Evolutionary conservation across 352 stramenopile genomes (phyloP).

Genomic region (Phytophthora constricta): DNA sequence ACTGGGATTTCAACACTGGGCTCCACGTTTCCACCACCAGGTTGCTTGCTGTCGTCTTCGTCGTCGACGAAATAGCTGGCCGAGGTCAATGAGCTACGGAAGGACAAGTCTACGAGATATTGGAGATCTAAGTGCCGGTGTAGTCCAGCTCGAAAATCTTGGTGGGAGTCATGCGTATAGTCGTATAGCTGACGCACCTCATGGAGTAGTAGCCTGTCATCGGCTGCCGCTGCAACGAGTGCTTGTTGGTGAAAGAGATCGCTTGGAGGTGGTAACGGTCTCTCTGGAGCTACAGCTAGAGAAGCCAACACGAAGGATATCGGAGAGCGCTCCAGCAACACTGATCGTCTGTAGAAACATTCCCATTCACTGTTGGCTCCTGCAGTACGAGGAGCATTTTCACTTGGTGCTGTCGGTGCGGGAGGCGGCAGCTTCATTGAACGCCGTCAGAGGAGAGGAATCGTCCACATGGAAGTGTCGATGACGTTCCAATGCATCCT

Average conservation of each 20-base stretch:
- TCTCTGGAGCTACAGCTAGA: conserved; percentile 54
- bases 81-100: conserved; percentile 71
- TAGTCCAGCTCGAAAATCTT: conserved; percentile 60
- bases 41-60: conserved; percentile 35
- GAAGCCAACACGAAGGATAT: conserved; percentile 76
- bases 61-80: conserved; percentile 68
- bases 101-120: conserved; percentile 72
- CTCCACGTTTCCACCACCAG: conserved; percentile 31
- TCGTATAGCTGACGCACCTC: conserved; percentile 74
- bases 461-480: conserved; percentile 71
- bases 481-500: conserved; percentile 67
- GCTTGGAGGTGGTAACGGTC: conserved; percentile 52
- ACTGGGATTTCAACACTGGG: conserved; percentile 51
- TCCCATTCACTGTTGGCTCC: conserved; percentile 45
- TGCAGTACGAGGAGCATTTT: background rate
- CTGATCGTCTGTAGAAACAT: conserved; percentile 66
- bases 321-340: conserved; percentile 67
- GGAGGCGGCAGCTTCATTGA: conserved; percentile 35
- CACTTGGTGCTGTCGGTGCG: conserved; percentile 4
- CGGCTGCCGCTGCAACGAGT: conserved; percentile 42
- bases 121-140: conserved; percentile 68
- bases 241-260: conserved; percentile 74
- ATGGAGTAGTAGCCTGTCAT: conserved; percentile 65
- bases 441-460: conserved; percentile 65
- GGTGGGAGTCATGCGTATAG: conserved; percentile 66